phyloP scores from a whole-genome alignment of 805 yeast genomes.

The Metschnikowia continentalis region DNA sequence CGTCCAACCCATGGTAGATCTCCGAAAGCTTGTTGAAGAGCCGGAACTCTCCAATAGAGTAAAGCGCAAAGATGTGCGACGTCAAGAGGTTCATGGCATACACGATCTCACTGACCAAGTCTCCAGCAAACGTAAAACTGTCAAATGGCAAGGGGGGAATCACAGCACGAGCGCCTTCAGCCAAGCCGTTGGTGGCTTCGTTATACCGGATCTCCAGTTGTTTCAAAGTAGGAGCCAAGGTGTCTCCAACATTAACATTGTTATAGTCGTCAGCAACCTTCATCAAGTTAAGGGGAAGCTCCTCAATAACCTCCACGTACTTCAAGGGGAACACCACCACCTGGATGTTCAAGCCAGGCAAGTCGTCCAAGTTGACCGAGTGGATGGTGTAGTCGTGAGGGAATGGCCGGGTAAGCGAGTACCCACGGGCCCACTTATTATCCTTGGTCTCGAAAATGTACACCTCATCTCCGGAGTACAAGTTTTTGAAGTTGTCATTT shows the following conservation, averaged over 20 bases:
- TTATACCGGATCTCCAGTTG: conserved; percentile 27
- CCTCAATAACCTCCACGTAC: conserved; percentile 44
- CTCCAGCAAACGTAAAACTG: conserved; percentile 37
- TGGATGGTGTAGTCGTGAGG: conserved; percentile 67
- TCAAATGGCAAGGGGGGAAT: conserved; percentile 55
- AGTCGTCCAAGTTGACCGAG: conserved; percentile 54
- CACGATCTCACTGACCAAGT: conserved; percentile 51
- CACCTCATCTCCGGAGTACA: conserved; percentile 75
- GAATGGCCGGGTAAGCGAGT: conserved; percentile 60
- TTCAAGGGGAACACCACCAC: conserved; percentile 61
- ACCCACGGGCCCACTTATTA: conserved; percentile 77
- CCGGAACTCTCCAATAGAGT: conserved; percentile 66
- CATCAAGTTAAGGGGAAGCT: conserved; percentile 34
- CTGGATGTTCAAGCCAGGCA: conserved; percentile 52
- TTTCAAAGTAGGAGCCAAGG: conserved; percentile 30
- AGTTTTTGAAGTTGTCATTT: conserved; percentile 43
- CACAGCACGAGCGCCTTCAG: conserved; percentile 2
- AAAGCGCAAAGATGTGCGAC: conserved; percentile 64
- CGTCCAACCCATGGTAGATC: conserved; percentile 55
- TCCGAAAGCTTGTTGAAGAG: conserved; percentile 52
- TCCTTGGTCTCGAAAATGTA: conserved; percentile 63
- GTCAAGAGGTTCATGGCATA: conserved; percentile 55
- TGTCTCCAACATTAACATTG: conserved; percentile 18
- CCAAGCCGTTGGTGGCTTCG: conserved; percentile 20
- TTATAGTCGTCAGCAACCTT: conserved; percentile 28